Conservation (phyloP, 768 basidiomycete species). For the Lactarius deliciosus region DNA sequence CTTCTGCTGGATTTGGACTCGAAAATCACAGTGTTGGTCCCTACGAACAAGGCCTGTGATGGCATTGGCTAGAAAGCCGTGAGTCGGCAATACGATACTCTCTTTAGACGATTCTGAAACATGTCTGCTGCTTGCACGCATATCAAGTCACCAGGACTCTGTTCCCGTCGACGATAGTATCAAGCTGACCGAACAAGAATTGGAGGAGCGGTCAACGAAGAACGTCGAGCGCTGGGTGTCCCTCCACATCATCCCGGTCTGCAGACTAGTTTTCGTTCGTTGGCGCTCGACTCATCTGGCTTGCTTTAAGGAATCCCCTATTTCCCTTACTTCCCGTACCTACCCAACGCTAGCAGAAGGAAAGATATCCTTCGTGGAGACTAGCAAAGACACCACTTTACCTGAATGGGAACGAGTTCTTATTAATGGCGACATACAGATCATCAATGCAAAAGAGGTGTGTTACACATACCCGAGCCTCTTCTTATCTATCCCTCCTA, state of each 20-base stretch:
- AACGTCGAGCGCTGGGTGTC: slow-evolving; percentile 82
- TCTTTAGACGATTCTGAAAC: neutral
- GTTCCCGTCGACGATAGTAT: slow-evolving; percentile 43
- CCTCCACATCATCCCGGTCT: slow-evolving; percentile 81
- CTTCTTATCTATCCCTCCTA: slow-evolving; percentile 5
- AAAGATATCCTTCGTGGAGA: slow-evolving; percentile 48
- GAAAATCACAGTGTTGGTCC: slow-evolving; percentile 67
- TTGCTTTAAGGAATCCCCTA: slow-evolving; percentile 45
- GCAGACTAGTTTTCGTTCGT: slow-evolving; percentile 28
- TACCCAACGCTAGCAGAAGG: slow-evolving; percentile 61
- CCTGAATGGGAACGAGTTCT: slow-evolving; percentile 60
- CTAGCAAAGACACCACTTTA: slow-evolving; percentile 37
- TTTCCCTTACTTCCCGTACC: slow-evolving; percentile 45
- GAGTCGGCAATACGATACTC: slow-evolving; percentile 35
- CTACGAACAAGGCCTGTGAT: slow-evolving; percentile 88
- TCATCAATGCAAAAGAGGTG: slow-evolving; percentile 65
- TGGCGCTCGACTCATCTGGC: neutral
- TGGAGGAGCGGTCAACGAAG: slow-evolving; percentile 54
- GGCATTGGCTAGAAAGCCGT: slow-evolving; percentile 81
- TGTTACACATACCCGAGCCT: slow-evolving; percentile 20
- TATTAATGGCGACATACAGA: slow-evolving; percentile 54
- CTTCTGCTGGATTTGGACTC: slow-evolving; percentile 40
- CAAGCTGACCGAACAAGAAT: slow-evolving; percentile 65
- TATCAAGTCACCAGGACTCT: slow-evolving; percentile 59
- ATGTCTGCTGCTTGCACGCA: neutral